These are phyloP conservation scores for Tricholoma matsutake DNA, from an alignment of 768 basidiomycete genomes.

Conservation along the genomic window DNA sequence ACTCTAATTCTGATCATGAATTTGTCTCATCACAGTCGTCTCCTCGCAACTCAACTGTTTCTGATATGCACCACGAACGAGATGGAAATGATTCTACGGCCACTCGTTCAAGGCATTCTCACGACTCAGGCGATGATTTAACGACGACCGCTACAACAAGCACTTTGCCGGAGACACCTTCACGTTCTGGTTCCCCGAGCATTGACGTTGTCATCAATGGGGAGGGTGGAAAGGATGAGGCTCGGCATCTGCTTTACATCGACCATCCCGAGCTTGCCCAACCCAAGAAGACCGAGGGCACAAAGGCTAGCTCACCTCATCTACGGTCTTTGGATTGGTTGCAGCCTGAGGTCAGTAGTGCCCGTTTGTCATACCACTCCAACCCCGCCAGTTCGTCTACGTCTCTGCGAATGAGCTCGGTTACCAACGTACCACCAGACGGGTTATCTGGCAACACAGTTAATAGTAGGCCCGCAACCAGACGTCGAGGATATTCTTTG, in stretches of 20 bases:
- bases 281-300: neutral
- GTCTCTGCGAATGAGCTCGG: constrained; percentile 25
- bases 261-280: neutral
- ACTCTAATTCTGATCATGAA: constrained; percentile 23
- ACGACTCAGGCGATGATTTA: constrained; percentile 8
- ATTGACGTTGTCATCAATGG: constrained; percentile 16
- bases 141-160: constrained; percentile 10
- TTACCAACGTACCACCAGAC: constrained; percentile 10
- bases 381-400: constrained; percentile 22
- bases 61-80: neutral
- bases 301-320: neutral
- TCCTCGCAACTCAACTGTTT: constrained; percentile 5
- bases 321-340: constrained; percentile 1
- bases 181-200: constrained; percentile 25
- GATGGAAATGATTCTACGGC: neutral
- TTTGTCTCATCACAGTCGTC: constrained; percentile 18
- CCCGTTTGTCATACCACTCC: neutral
- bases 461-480: constrained; percentile 1
- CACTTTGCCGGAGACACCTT: constrained; percentile 16
- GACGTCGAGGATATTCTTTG: constrained; percentile 16
- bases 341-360: constrained; percentile 2
- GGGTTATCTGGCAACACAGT: neutral
- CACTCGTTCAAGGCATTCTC: constrained; percentile 5
- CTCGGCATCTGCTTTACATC: constrained; percentile 16
- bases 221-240: constrained; percentile 16